These are phyloP conservation scores for Colletotrichum phormii DNA, from an alignment of 2,329 filamentous ascomycete genomes.

Conservation along the genomic window DNA sequence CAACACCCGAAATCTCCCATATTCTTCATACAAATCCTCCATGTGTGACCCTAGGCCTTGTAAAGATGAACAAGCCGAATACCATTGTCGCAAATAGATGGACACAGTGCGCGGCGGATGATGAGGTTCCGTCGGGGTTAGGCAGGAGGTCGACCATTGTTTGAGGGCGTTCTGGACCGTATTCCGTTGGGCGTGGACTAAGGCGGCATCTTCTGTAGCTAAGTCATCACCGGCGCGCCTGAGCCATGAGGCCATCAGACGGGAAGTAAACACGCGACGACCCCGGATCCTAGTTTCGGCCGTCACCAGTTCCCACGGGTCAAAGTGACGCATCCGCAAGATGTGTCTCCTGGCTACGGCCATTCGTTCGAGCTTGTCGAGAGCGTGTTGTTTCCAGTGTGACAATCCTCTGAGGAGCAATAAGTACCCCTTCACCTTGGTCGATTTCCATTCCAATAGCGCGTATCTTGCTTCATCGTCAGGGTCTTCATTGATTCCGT, in stretches of 20 bases:
- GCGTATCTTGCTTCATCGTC: slow-evolving; percentile 13
- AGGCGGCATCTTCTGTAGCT: background rate
- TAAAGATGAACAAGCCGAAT: background rate
- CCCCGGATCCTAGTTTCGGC: slow-evolving; percentile 20
- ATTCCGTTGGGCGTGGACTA: background rate
- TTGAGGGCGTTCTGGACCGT: background rate
- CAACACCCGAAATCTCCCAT: background rate
- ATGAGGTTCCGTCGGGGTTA: background rate
- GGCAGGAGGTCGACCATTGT: slow-evolving; percentile 12
- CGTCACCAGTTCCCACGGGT: slow-evolving; percentile 39
- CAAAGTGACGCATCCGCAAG: slow-evolving; percentile 62
- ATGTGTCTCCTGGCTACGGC: slow-evolving; percentile 77
- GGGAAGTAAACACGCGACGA: slow-evolving; percentile 18
- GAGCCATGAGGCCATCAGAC: slow-evolving; percentile 16
- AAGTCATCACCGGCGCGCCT: slow-evolving; percentile 7
- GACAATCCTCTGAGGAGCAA: slow-evolving; percentile 34
- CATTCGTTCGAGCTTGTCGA: slow-evolving; percentile 74
- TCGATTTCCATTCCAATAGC: slow-evolving; percentile 10
- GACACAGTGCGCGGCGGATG: background rate
- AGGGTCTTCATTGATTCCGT: background rate
- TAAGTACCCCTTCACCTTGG: slow-evolving; percentile 29
- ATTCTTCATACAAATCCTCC: background rate
- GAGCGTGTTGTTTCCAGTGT: slow-evolving; percentile 73
- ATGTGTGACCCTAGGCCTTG: background rate
- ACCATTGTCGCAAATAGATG: slow-evolving; percentile 17